Base-by-base conservation (phyloP, 768 basidiomycete genomes). In the Tricholoma matsutake region DNA sequence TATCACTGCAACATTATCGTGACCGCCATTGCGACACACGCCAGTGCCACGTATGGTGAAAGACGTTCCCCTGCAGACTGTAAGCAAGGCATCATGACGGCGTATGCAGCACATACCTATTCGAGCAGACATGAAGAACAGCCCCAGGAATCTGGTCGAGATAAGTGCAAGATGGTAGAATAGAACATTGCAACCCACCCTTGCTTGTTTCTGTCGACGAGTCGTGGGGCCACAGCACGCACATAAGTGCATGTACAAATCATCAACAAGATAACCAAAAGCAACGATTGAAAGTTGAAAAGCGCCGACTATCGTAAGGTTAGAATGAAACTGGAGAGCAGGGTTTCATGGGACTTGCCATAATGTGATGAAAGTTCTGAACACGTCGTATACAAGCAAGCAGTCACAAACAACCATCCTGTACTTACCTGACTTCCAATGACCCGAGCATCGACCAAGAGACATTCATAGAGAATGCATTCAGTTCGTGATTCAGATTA, bases 211-310 rank as follows among this genome's bases (percentile, higher is more conserved):
- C 91, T 81, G 74, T 99, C 97, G 11, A 98, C 83, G 4, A 98
- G 79, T 25, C 92, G 83, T 10, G 97, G 97, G 3, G 92, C 88
- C 14, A 96, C 88, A 0, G 92, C 88, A 49, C 97, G 87, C 13
- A 96, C 83, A 74, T 98, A 99, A 3, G 96, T 95, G 79, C 93
- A 98, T 60, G 97, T 98, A 79, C 97, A 99, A 61, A 98, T 94
- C 73, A 92, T 81, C 54, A 99, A 83, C 8, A 98, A 84, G 64
- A 98, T 88, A 72, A 96, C 94, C 69, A 96, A 87, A 18, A 99
- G 83, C 18, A 99, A 83, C 0, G 96, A 94, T 75, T 96, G 90
- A 72, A 99, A 99, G 78, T 98, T 96, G 87, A 98, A 98, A 22
- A 99, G 83, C 2, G 97, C 97, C 29, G 96, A 96, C 82, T 82